phyloP scores from a whole-genome alignment of 192 early-diverging fungal genomes.

The Powellomyces hirtus region DNA sequence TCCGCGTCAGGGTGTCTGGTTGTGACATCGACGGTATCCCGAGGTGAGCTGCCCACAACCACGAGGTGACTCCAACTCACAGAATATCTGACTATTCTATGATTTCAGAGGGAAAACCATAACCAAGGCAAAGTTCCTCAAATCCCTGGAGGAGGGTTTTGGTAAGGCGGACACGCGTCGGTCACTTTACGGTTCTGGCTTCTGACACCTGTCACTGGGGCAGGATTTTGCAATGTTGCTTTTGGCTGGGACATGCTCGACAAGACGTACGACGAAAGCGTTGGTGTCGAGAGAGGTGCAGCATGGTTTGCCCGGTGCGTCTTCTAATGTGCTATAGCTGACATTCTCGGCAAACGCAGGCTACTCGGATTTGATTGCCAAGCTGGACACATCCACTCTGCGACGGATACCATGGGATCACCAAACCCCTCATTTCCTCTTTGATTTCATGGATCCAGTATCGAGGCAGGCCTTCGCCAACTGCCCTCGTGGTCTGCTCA shows the following conservation, averaged over 20 bases:
- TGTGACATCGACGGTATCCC: constrained; percentile 73
- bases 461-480: constrained; percentile 55
- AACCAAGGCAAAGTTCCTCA: constrained; percentile 64
- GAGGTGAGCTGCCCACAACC: no score
- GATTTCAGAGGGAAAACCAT: constrained; percentile 81
- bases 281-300: constrained; percentile 30
- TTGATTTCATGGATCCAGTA: constrained; percentile 63
- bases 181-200: neutral
- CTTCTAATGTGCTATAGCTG: no score
- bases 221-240: constrained; percentile 75
- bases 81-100: neutral
- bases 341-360: constrained; percentile 24
- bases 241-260: constrained; percentile 84
- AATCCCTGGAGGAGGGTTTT: constrained; percentile 62
- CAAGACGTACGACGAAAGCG: constrained; percentile 51
- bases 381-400: constrained; percentile 62
- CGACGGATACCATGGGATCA: constrained; percentile 74
- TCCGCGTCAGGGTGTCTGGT: constrained; percentile 50
- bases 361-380: constrained; percentile 64
- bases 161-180: constrained; percentile 39
- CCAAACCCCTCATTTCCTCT: constrained; percentile 68
- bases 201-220: neutral
- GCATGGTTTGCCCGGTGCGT: no score
- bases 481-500: constrained; percentile 65
- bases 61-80: no score